Evolutionary conservation across 805 yeast genomes (phyloP), one percentile per base, ranked within the genome.

Genomic region (Scheffersomyces lignosus): DNA sequence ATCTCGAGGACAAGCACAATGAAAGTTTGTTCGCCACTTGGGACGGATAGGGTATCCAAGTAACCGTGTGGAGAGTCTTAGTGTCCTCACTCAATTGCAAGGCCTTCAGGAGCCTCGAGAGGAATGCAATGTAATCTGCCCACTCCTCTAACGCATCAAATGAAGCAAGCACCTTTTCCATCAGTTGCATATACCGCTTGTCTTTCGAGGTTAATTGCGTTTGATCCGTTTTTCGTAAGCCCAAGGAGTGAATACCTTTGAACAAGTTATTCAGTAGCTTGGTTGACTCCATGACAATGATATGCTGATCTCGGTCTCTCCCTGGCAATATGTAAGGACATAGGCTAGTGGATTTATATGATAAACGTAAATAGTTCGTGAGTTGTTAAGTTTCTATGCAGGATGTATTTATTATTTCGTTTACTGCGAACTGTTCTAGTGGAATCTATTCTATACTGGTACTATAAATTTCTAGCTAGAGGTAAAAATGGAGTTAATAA

Each of bases 41-140:
- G 10, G 76, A 64, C 2, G 82, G 77, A 31, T 67, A 72, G 0
- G 96, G 98, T 9, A 91, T 70, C 75, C 79, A 78, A 41, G 34
- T 13, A 15, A 40, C 14, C 3, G 48, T 37, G 5, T 77, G 70
- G 13, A 13, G 37, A 30, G 13, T 27, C 26, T 31, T 40, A 2
- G 40, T 47, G 55, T 52, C 62, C 38, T 52, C 60, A 2, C 47
- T 50, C 26, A 63, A 49, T 40, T 53, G 66, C 27, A 90, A 60
- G 0, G 95, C 81, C 56, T 88, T 87, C 40, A 81, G 80, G 4
- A 95, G 72, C 41, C 85, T 79, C 2, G 91, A 81, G 30, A 95
- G 68, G 56, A 87, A 90, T 15, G 97, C 83, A 38, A 93, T 93
- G 58, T 91, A 89, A 57, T 93, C 99, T 10, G 99, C 98, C 99